Base-by-base conservation (phyloP, 176 grass and related monocot species). In the Paspalum notatum region DNA sequence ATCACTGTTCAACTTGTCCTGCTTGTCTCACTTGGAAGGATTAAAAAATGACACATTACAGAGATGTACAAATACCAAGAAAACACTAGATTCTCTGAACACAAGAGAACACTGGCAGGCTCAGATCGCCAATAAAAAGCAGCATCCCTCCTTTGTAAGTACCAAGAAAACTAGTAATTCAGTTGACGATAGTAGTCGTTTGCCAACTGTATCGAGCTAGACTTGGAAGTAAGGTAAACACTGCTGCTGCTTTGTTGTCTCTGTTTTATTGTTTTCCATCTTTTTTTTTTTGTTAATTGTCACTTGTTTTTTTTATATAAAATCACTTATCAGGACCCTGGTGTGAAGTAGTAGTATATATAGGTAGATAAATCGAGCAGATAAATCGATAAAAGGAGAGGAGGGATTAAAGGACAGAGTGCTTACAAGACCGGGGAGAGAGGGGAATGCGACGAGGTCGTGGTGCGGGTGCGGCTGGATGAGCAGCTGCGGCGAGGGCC, bases 361-460 rank as follows among this genome's bases (percentile, higher is more conserved):
- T 32, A 32, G 52, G 9, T 20, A 55, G 52, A 17, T 56, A 56
- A 20, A 8, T 0, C 20, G 52, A 59, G 32, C 9, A 55, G 11
- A 39, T 8, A 0, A 17, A 16, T 47, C 7, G 25, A 47, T 3
- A 63, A 11, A 6, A 37, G 47, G 48, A 46, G 16, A 39, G 38
- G 45, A 15, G 12, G 6, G 20, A n/a, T 3, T 12, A 8, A 22
- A 2, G 38, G 4, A 5, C 32, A 62, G 2, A 3, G 9, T 47
- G 59, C 41, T 50, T 80, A 97, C 91, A 6, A 98, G 57, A 20
- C 86, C 52, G 11, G 62, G 68, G 20, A 98, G 87, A 6, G 91
- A 94, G 18, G 81, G 61, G 86, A 94, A 98, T 21, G 88, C 82
- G 77, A 98, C 74, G 68, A 89, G 80, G 18, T 98, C 95, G 57